Percentiles rank a stretch among this genome's conserved stretches.
These are phyloP conservation scores for Tilletia walkeri DNA, from an alignment of 1,284 basidiomycete species.

Conservation along the genomic window DNA sequence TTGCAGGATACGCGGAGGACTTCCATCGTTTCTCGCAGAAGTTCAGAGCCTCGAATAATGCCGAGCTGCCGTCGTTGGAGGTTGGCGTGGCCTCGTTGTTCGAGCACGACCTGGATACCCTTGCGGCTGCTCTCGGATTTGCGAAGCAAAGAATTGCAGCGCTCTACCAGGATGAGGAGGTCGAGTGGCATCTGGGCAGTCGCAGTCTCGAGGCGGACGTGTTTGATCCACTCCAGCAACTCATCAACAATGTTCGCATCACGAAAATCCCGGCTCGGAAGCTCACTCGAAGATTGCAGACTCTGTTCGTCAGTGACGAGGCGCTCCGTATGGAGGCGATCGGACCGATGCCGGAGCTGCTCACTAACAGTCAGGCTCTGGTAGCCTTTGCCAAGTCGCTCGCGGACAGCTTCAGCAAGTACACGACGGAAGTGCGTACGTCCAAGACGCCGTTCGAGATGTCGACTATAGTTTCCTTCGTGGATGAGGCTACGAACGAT, in stretches of 20 bases:
- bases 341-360: constrained; percentile 40
- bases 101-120: constrained; percentile 52
- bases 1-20: constrained; percentile 76
- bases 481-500: constrained; percentile 37
- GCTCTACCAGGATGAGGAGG: constrained; percentile 37
- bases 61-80: constrained; percentile 49
- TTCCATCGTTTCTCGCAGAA: constrained; percentile 63
- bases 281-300: constrained; percentile 42
- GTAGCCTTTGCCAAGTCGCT: constrained; percentile 41
- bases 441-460: constrained; percentile 35
- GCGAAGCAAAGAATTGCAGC: constrained; percentile 40
- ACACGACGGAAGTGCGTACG: constrained; percentile 35
- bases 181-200: constrained; percentile 39
- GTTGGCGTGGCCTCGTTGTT: constrained; percentile 47
- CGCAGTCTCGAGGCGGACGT: constrained; percentile 35
- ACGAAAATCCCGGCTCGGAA: constrained; percentile 50
- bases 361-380: constrained; percentile 40
- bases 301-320: constrained; percentile 44
- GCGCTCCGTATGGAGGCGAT: constrained; percentile 45
- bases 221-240: constrained; percentile 40
- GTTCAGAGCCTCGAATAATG: constrained; percentile 67
- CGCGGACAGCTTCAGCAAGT: constrained; percentile 28
- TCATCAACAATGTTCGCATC: constrained; percentile 40
- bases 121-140: constrained; percentile 45
- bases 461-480: constrained; percentile 26